Evolutionary conservation across 2,329 filamentous ascomycete species (phyloP).

Genomic region (Chaetothyriales sp.): DNA sequence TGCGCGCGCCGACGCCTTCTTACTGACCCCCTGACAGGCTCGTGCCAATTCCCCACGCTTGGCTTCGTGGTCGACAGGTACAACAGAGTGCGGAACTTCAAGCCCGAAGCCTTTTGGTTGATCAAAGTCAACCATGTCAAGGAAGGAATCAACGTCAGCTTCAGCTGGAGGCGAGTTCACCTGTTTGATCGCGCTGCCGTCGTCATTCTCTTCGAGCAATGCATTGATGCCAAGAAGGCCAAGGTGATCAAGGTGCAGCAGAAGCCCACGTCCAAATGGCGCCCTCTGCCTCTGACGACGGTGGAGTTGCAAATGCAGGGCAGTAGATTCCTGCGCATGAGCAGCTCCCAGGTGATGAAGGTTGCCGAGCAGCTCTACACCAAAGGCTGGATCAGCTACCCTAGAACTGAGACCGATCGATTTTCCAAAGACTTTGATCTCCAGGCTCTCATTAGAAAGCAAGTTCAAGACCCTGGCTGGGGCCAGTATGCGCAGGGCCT

Average conservation of each 20-base stretch:
- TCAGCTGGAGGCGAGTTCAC: conserved; percentile 67
- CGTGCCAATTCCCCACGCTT: conserved; percentile 91
- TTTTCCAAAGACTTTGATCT: conserved; percentile 87
- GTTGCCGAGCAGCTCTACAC: conserved; percentile 77
- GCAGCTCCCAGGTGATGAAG: conserved; percentile 78
- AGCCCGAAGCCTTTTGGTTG: conserved; percentile 82
- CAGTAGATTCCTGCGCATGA: conserved; percentile 77
- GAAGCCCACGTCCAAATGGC: conserved; percentile 88
- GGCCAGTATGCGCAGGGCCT: conserved; percentile 60
- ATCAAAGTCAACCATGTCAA: conserved; percentile 73
- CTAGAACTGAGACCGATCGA: conserved; percentile 89
- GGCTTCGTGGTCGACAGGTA: conserved; percentile 97
- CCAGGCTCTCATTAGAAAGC: conserved; percentile 65
- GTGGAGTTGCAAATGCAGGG: conserved; percentile 95
- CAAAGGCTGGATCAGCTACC: conserved; percentile 93
- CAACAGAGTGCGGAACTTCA: conserved; percentile 83
- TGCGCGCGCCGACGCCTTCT: neutral
- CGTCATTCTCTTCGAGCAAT: conserved; percentile 72
- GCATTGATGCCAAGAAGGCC: conserved; percentile 60
- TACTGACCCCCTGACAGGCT: conserved; percentile 24
- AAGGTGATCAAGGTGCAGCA: conserved; percentile 74
- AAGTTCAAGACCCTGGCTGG: conserved; percentile 64
- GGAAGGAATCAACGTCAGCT: conserved; percentile 65
- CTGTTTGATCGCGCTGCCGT: conserved; percentile 80
- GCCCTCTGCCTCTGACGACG: conserved; percentile 82